phyloP scores from a whole-genome alignment of 2,329 filamentous ascomycete species.

The Arthrocladium fulminans region DNA sequence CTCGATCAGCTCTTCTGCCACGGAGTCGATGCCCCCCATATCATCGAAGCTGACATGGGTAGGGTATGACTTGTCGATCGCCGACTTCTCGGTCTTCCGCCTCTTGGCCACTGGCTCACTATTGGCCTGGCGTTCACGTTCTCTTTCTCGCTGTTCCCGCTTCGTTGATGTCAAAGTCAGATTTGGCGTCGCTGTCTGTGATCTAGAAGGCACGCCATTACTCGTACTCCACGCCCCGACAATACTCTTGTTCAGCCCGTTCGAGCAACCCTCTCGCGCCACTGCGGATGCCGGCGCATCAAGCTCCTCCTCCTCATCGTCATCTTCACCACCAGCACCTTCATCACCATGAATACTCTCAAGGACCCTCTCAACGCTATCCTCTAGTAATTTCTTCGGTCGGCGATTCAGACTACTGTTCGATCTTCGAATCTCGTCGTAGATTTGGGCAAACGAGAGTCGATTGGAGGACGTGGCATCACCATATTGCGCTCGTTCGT shows the following conservation, averaged over 20 bases:
- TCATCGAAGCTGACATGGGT: slow-evolving; percentile 60
- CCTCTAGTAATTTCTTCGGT: slow-evolving; percentile 72
- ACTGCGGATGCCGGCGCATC: slow-evolving; percentile 36
- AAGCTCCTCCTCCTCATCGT: slow-evolving; percentile 43
- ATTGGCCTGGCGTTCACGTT: slow-evolving; percentile 47
- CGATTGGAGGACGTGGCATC: slow-evolving; percentile 34
- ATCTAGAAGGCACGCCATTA: slow-evolving; percentile 15
- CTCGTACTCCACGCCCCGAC: slow-evolving; percentile 48
- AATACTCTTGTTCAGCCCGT: slow-evolving; percentile 59
- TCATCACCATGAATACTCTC: slow-evolving; percentile 58
- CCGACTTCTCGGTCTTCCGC: slow-evolving; percentile 46
- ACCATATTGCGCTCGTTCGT: slow-evolving; percentile 50
- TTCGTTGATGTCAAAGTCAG: background rate
- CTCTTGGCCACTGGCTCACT: slow-evolving; percentile 61
- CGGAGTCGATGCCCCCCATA: slow-evolving; percentile 65
- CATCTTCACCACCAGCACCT: slow-evolving; percentile 43
- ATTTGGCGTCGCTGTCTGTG: slow-evolving; percentile 13
- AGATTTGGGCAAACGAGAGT: slow-evolving; percentile 55
- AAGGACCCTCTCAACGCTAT: slow-evolving; percentile 74
- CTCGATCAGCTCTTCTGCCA: slow-evolving; percentile 60
- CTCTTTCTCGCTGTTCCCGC: slow-evolving; percentile 1
- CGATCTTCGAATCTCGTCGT: slow-evolving; percentile 70
- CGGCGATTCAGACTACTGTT: slow-evolving; percentile 79
- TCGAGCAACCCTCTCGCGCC: slow-evolving; percentile 30
- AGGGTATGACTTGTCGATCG: slow-evolving; percentile 55